Conservation (phyloP, 1,284 basidiomycete species). For the Cryptococcus sp. region DNA sequence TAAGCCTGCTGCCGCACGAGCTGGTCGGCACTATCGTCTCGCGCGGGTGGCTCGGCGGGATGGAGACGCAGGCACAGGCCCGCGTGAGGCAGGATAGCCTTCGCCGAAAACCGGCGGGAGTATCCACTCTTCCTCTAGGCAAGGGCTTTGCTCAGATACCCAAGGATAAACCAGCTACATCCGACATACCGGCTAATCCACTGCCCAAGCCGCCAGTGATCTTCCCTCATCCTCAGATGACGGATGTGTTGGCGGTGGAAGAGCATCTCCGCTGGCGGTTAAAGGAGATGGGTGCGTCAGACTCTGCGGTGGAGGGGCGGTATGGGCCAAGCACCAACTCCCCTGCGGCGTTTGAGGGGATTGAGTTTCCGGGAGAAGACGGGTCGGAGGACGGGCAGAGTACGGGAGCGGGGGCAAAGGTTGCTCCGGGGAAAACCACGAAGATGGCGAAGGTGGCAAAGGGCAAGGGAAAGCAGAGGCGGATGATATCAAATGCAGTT, state of each 20-base stretch:
- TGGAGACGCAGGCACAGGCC: slow-evolving; percentile 37
- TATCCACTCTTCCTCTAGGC: slow-evolving; percentile 25
- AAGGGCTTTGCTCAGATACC: slow-evolving; percentile 40
- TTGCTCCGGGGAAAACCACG: slow-evolving; percentile 14
- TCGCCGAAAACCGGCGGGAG: background rate
- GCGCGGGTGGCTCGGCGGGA: slow-evolving; percentile 32
- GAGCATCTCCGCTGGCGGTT: slow-evolving; percentile 49
- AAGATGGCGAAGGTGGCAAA: slow-evolving; percentile 32
- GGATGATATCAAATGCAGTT: slow-evolving; percentile 18
- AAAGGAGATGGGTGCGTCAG: slow-evolving; percentile 48
- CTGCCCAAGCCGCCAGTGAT: slow-evolving; percentile 20
- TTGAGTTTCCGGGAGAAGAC: slow-evolving; percentile 25
- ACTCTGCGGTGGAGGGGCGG: slow-evolving; percentile 41
- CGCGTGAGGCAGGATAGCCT: slow-evolving; percentile 18
- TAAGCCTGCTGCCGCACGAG: slow-evolving; percentile 36
- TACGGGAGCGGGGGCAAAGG: background rate
- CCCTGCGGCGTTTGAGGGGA: slow-evolving; percentile 38
- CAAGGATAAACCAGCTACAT: slow-evolving; percentile 13
- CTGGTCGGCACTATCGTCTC: slow-evolving; percentile 19
- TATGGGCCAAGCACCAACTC: slow-evolving; percentile 44
- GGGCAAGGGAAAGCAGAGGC: slow-evolving; percentile 28
- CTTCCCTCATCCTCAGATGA: slow-evolving; percentile 50
- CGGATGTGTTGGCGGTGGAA: slow-evolving; percentile 49
- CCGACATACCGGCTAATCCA: slow-evolving; percentile 2
- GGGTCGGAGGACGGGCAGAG: slow-evolving; percentile 20